These are phyloP conservation scores for Heterobasidion parviporum DNA, from an alignment of 1,284 basidiomycete genomes.

Conservation along the genomic window DNA sequence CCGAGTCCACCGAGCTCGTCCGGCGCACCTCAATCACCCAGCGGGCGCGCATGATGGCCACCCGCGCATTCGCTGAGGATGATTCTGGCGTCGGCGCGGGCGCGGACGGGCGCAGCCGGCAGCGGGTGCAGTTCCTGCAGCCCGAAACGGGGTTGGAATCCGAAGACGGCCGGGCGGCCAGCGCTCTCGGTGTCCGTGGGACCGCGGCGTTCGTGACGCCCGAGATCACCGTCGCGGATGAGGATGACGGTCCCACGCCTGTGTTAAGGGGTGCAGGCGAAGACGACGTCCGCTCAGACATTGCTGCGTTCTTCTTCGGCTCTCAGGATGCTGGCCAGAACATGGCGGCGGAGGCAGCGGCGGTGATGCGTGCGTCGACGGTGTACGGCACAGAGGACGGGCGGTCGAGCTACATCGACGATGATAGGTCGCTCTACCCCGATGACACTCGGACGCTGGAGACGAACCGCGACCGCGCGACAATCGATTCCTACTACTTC, in stretches of 20 bases:
- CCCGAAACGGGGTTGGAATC: neutral
- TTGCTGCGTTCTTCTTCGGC: constrained; percentile 10
- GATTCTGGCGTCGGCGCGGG: constrained; percentile 1
- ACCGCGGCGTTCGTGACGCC: neutral
- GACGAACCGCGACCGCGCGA: constrained; percentile 6
- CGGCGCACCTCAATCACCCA: constrained; percentile 12
- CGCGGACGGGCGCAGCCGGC: constrained; percentile 6
- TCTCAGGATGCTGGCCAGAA: neutral
- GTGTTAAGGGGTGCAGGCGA: constrained; percentile 9
- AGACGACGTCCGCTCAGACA: constrained; percentile 5
- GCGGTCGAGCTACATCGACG: constrained; percentile 10
- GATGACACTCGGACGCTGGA: constrained; percentile 2
- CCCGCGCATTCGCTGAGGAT: constrained; percentile 7
- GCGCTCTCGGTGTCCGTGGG: neutral
- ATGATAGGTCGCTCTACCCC: constrained; percentile 15
- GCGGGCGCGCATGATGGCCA: neutral
- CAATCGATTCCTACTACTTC: constrained; percentile 6
- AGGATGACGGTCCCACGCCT: neutral
- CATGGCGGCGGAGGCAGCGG: too few species aligned
- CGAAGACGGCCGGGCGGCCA: neutral
- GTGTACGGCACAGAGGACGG: constrained; percentile 5
- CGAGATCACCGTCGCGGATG: constrained; percentile 1
- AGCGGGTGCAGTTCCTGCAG: neutral
- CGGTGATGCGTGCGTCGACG: neutral
- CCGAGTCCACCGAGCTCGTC: constrained; percentile 17